Evolutionary conservation across 768 basidiomycete genomes (phyloP).

Genomic region (Termitomyces bulborhizus): DNA sequence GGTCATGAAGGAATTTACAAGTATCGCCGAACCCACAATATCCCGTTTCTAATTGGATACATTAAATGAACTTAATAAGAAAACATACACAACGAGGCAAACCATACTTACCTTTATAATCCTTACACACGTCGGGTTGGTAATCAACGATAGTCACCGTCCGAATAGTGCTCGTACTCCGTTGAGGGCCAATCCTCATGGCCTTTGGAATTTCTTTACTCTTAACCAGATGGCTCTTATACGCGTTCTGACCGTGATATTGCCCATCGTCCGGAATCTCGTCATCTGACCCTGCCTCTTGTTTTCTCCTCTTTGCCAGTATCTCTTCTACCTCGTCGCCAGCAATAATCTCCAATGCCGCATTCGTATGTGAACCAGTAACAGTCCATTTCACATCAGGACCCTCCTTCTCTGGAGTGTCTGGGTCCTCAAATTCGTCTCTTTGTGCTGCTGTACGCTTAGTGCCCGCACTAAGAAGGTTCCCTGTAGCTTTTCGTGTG

Average conservation of each 20-base stretch:
- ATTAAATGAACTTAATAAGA: conserved; percentile 4
- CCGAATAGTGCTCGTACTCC: conserved; percentile 75
- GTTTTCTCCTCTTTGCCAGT: conserved; percentile 60
- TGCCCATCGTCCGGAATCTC: conserved; percentile 74
- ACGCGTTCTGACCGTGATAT: conserved; percentile 82
- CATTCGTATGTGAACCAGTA: conserved; percentile 66
- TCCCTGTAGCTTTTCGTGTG: conserved; percentile 56
- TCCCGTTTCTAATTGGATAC: conserved; percentile 71
- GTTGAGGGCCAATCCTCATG: conserved; percentile 80
- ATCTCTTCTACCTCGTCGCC: conserved; percentile 79
- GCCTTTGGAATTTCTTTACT: conserved; percentile 80
- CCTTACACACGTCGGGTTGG: conserved; percentile 98
- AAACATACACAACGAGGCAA: background rate
- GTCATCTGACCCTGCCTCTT: conserved; percentile 48
- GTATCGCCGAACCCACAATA: conserved; percentile 99
- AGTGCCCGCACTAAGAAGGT: conserved; percentile 57
- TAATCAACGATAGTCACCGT: conserved; percentile 96
- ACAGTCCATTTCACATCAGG: conserved; percentile 77
- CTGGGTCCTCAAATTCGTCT: conserved; percentile 47
- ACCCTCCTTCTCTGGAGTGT: conserved; percentile 50
- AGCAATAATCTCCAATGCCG: conserved; percentile 70
- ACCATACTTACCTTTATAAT: conserved; percentile 82
- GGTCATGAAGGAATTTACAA: conserved; percentile 98
- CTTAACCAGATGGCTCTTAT: conserved; percentile 76
- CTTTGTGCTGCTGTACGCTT: conserved; percentile 54